phyloP scores from a whole-genome alignment of 306 rosid species.

The Senna tora region DNA sequence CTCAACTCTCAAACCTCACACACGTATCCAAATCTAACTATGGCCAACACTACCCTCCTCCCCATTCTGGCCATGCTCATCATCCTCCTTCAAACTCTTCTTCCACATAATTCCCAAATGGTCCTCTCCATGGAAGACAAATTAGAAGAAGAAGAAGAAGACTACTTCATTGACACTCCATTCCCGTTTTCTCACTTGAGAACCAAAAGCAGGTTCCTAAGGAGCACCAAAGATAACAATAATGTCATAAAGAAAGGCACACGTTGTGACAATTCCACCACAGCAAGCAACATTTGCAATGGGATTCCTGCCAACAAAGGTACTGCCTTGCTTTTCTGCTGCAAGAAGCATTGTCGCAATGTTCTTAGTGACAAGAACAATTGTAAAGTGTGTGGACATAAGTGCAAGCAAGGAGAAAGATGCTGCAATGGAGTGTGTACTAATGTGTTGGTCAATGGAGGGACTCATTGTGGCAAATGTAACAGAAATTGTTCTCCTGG shows the following conservation, averaged over 20 bases:
- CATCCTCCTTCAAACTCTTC: constrained; percentile 29
- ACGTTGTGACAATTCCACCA: constrained; percentile 44
- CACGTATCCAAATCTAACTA: constrained; percentile 15
- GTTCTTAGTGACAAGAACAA: constrained; percentile 66
- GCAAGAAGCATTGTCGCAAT: constrained; percentile 72
- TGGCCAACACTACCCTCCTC: constrained; percentile 52
- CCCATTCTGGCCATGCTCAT: constrained; percentile 51
- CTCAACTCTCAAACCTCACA: neutral
- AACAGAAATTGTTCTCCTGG: constrained; percentile 51
- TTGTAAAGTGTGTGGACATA: constrained; percentile 51
- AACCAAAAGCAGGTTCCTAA: constrained; percentile 60
- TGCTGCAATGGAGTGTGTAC: constrained; percentile 67
- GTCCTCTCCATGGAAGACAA: constrained; percentile 40
- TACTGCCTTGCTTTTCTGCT: constrained; percentile 56
- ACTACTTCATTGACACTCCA: constrained; percentile 39
- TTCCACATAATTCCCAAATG: constrained; percentile 9
- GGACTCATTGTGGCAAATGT: constrained; percentile 68
- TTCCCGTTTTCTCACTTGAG: constrained; percentile 34
- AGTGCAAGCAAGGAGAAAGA: constrained; percentile 52
- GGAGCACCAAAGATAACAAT: neutral
- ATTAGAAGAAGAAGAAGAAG: constrained; percentile 37
- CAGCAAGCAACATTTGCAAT: constrained; percentile 47
- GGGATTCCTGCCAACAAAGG: constrained; percentile 62
- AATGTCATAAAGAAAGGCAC: constrained; percentile 45
- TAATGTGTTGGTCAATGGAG: constrained; percentile 28